Conservation (phyloP, 441 rosid species). For the Populus hybrid region DNA sequence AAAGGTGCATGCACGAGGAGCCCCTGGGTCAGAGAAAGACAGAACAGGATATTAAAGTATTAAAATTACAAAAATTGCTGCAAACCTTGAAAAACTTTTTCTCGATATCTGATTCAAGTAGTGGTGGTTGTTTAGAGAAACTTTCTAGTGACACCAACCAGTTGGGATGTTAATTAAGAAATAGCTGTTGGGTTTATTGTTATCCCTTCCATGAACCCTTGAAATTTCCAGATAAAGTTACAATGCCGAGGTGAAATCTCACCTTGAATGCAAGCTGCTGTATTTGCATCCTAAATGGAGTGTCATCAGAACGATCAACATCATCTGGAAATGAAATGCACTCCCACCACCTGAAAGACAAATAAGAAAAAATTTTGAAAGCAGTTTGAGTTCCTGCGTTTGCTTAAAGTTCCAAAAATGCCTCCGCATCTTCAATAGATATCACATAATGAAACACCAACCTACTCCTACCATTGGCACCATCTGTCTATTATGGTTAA, state of each 20-base stretch:
- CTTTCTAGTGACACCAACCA: neutral
- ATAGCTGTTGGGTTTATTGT: neutral
- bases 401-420: slow-evolving; percentile 5
- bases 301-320: slow-evolving; percentile 68
- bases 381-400: slow-evolving; percentile 1
- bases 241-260: slow-evolving; percentile 13
- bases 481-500: neutral
- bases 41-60: neutral
- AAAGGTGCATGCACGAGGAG: neutral
- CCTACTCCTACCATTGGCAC: neutral
- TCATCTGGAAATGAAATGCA: slow-evolving; percentile 79
- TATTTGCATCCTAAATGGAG: slow-evolving; percentile 68
- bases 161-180: neutral
- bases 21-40: neutral
- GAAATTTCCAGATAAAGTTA: neutral
- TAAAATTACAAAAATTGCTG: neutral
- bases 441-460: slow-evolving; percentile 1
- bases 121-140: neutral
- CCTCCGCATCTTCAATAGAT: neutral
- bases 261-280: slow-evolving; percentile 71
- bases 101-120: neutral
- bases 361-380: neutral
- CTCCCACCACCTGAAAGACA: slow-evolving; percentile 87
- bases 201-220: neutral
- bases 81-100: neutral